Conservation (phyloP, 2,329 filamentous ascomycete species). For the Thielaviopsis ethacetica region DNA sequence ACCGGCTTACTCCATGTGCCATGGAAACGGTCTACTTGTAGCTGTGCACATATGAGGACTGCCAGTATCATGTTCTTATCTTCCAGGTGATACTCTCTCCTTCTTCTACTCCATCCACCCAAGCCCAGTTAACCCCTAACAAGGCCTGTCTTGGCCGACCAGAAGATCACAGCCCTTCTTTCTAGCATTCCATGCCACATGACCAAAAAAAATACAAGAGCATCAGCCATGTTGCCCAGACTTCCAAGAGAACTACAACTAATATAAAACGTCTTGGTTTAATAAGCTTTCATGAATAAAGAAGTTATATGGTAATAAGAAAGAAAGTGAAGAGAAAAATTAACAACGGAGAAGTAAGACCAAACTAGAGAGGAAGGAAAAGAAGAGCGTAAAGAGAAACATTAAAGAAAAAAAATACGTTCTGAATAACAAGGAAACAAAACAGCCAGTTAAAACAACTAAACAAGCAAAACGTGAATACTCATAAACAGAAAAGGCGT, state of each 20-base stretch:
- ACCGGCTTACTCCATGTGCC: too few relatives aligned
- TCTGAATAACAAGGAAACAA: too few relatives aligned
- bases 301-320: neutral
- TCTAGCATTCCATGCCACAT: neutral
- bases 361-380: neutral
- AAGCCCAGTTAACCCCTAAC: neutral
- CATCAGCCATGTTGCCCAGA: neutral
- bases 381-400: neutral
- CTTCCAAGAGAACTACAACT: neutral
- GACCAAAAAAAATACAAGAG: too few relatives aligned
- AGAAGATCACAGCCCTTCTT: neutral
- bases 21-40: too few relatives aligned
- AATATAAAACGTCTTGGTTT: neutral
- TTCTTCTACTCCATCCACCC: too few relatives aligned
- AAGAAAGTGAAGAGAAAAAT: neutral
- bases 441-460: neutral
- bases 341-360: neutral
- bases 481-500: neutral
- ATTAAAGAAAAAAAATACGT: neutral
- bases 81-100: too few relatives aligned
- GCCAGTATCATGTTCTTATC: too few relatives aligned
- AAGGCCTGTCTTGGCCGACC: neutral
- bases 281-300: neutral
- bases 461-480: too few relatives aligned
- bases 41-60: too few relatives aligned